Conservation (phyloP, 192 early-diverging fungal genomes). For the Phlyctochytrium bullatum region DNA sequence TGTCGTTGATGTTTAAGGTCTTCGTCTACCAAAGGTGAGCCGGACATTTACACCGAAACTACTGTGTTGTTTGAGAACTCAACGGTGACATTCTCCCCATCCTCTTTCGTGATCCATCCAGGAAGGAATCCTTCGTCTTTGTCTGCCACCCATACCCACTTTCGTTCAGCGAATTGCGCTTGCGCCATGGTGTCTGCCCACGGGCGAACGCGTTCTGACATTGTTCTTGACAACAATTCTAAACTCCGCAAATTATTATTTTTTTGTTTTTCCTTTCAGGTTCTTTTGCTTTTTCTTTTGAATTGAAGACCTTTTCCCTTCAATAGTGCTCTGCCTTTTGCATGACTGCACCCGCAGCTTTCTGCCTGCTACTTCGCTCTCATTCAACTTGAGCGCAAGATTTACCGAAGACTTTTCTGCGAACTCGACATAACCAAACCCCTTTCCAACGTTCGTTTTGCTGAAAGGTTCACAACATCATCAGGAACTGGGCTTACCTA, state of each 20-base stretch:
- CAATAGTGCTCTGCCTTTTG: conserved; percentile 9
- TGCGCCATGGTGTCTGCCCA: conserved; percentile 59
- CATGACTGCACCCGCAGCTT: conserved; percentile 54
- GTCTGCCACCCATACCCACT: conserved; percentile 97
- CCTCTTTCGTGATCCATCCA: conserved; percentile 73
- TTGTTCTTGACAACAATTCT: no score
- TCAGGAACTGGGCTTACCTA: conserved; percentile 27
- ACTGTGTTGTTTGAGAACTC: conserved; percentile 77
- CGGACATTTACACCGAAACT: conserved; percentile 17
- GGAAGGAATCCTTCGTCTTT: conserved; percentile 85
- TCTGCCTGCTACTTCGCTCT: conserved; percentile 62
- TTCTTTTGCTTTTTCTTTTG: conserved; percentile 2
- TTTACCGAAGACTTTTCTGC: conserved; percentile 67
- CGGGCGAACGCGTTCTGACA: conserved; percentile 6
- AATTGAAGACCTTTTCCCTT: background rate
- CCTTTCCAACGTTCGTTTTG: conserved; percentile 85
- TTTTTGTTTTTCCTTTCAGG: background rate
- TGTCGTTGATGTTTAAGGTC: conserved; percentile 73
- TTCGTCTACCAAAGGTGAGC: conserved; percentile 47
- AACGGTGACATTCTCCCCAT: conserved; percentile 71
- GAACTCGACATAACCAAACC: conserved; percentile 92
- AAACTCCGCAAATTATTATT: conserved; percentile 3
- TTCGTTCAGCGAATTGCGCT: conserved; percentile 89
- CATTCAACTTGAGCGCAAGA: conserved; percentile 75
- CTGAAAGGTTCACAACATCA: conserved; percentile 5